Base-by-base conservation (phyloP, 805 yeast genomes). In the Yarrowia deformans region DNA sequence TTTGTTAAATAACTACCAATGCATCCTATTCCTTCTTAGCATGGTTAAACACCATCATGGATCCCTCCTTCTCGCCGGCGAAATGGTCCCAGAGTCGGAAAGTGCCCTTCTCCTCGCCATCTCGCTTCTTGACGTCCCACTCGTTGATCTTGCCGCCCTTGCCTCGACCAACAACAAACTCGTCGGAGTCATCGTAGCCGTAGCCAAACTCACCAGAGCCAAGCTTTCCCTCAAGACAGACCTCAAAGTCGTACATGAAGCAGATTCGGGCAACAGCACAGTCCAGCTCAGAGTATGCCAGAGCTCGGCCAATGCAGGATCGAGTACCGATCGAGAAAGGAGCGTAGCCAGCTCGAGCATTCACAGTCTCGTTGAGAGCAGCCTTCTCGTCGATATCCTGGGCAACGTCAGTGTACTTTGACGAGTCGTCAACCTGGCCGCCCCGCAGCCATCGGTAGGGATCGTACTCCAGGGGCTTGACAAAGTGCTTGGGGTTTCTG, bases 61-160 rank as follows among this genome's bases (percentile, higher is more conserved):
- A 69, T 4, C 72, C 72, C 37, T 56, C 72, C 67, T 70, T 70
- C 54, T 63, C 70, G 37, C 68, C 64, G 19, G 72, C 67, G 39
- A 70, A 70, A 45, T 70, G 72, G 63, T 70, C 72, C 72, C 72
- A 70, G 45, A 67, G 55, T 43, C 72, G 66, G 69, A 70, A 70
- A 19, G 56, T 19, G 3, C 61, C 52, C 9, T 13, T 43, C 35
- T 58, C 52, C 54, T 70, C 72, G 8, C 72, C 71, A 3, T 46
- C 69, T 23, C 72, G 64, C 50, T 68, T 34, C 39, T 66, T 32
- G 10, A 37, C 69, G 37, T 54, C 67, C 56, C 56, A 48, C 48
- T 63, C 68, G 48, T 48, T 48, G 68, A 63, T 63, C 56, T 63
- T 63, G 45, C 68, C 68, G 8, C 56, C 56, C 56, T 63, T 63